Conservation (phyloP, 129 eudicot species). For the Calendula officinalis region DNA sequence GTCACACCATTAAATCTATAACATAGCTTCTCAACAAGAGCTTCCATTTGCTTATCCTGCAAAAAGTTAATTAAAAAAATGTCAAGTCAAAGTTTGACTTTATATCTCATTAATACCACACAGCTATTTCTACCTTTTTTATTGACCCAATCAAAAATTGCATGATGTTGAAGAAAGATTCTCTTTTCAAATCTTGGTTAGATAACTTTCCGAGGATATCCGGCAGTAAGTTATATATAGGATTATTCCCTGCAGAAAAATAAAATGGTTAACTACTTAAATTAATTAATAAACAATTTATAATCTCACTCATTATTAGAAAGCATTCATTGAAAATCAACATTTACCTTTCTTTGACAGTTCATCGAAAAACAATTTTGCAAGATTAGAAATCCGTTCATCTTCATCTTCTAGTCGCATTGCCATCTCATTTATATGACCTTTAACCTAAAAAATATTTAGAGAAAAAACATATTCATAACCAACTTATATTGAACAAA, state of each 20-base stretch:
- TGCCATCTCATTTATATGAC: slow-evolving; percentile 94
- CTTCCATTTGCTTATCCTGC: slow-evolving; percentile 99
- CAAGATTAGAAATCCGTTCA: slow-evolving; percentile 88
- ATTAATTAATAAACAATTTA: not conserved
- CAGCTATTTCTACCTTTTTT: slow-evolving; percentile 60
- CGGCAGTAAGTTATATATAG: slow-evolving; percentile 89
- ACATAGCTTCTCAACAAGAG: slow-evolving; percentile 96
- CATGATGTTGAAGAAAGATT: slow-evolving; percentile 88
- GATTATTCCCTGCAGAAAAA: slow-evolving; percentile 71
- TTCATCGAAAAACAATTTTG: slow-evolving; percentile 80
- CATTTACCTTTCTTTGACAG: slow-evolving; percentile 81
- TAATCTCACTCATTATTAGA: not conserved
- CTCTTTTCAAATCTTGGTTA: slow-evolving; percentile 63
- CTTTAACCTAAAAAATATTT: slow-evolving; percentile 60
- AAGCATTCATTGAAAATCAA: slow-evolving; percentile 1
- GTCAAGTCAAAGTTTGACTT: not conserved
- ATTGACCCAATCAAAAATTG: slow-evolving; percentile 93
- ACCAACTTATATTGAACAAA: slow-evolving; percentile 7
- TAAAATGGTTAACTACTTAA: slow-evolving; percentile 12
- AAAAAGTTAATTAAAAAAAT: not conserved
- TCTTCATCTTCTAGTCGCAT: slow-evolving; percentile 88
- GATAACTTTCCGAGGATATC: slow-evolving; percentile 93
- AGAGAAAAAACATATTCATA: slow-evolving; percentile 17
- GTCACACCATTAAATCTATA: slow-evolving; percentile 86
- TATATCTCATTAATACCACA: slow-evolving; percentile 1